A percentile compares a stretch with the other conserved stretches of the same genome.
Conservation (phyloP, 2,329 filamentous ascomycete species). For the Cladosporium halotolerans region DNA sequence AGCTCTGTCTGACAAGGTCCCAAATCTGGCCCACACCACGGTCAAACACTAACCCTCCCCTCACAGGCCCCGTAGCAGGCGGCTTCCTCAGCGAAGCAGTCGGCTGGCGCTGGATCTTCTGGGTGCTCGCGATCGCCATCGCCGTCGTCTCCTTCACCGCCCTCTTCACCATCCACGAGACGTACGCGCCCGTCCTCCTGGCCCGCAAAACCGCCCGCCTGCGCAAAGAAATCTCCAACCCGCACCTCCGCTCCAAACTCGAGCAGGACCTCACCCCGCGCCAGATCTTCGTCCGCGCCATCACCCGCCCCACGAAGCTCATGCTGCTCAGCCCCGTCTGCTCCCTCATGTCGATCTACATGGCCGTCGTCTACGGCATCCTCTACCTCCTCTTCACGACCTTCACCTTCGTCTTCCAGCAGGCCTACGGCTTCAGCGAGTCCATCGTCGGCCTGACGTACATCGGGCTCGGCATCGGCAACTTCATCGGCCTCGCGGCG, state of each 20-base stretch:
- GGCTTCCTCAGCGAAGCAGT: conserved; percentile 21
- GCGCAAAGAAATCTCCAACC: conserved; percentile 38
- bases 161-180: conserved; percentile 45
- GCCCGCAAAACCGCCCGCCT: conserved; percentile 44
- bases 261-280: conserved; percentile 32
- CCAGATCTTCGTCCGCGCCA: conserved; percentile 39
- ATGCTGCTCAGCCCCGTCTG: conserved; percentile 43
- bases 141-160: conserved; percentile 38
- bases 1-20: no score
- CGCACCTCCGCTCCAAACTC: conserved; percentile 28
- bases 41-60: background rate
- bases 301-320: conserved; percentile 31
- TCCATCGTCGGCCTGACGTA: conserved; percentile 47
- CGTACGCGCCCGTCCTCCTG: conserved; percentile 40
- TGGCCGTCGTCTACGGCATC: conserved; percentile 43
- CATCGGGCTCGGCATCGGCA: conserved; percentile 46
- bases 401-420: conserved; percentile 45
- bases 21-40: no score
- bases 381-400: conserved; percentile 49
- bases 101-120: conserved; percentile 27
- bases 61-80: conserved; percentile 22
- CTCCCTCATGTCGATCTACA: conserved; percentile 41
- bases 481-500: conserved; percentile 33
- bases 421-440: conserved; percentile 38
- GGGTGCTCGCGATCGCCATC: conserved; percentile 35